A percentile compares a stretch with the other conserved stretches of the same genome.
Evolutionary conservation across 1,284 basidiomycete genomes (phyloP).

Genomic region (Marasmius tenuissimus): DNA sequence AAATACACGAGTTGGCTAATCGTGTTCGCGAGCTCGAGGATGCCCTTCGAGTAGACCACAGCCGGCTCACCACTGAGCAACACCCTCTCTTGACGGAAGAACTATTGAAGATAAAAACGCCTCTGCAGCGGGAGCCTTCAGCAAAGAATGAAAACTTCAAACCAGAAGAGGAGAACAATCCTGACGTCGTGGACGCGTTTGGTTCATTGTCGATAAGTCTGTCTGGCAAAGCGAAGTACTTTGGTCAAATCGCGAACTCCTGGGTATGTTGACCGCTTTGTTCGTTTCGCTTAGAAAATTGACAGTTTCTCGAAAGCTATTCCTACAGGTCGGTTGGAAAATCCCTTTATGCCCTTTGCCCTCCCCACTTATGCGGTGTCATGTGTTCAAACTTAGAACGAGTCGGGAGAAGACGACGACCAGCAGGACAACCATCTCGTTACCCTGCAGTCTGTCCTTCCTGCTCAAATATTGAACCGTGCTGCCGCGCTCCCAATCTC

Average conservation of each 20-base stretch:
- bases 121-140: constrained; percentile 60
- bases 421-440: constrained; percentile 44
- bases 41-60: constrained; percentile 59
- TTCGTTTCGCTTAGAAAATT: constrained; percentile 9
- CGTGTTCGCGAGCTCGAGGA: constrained; percentile 81
- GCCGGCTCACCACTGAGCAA: constrained; percentile 54
- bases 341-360: not conserved
- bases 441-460: constrained; percentile 54
- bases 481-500: constrained; percentile 68
- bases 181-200: constrained; percentile 77
- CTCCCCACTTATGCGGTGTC: not conserved
- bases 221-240: constrained; percentile 70
- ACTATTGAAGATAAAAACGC: constrained; percentile 68
- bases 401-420: constrained; percentile 54
- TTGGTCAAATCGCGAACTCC: constrained; percentile 74
- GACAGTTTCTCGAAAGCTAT: constrained; percentile 49
- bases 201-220: constrained; percentile 70
- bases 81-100: constrained; percentile 72
- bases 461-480: constrained; percentile 59
- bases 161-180: constrained; percentile 57
- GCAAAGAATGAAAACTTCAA: constrained; percentile 34
- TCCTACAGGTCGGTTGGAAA: constrained; percentile 55
- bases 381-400: constrained; percentile 44
- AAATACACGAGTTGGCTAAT: constrained; percentile 70
- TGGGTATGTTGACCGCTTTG: constrained; percentile 49